Percentiles rank a stretch among this genome's conserved stretches.
Conservation (phyloP, 257 asterid genomes). For the Ophiorrhiza pumila region DNA sequence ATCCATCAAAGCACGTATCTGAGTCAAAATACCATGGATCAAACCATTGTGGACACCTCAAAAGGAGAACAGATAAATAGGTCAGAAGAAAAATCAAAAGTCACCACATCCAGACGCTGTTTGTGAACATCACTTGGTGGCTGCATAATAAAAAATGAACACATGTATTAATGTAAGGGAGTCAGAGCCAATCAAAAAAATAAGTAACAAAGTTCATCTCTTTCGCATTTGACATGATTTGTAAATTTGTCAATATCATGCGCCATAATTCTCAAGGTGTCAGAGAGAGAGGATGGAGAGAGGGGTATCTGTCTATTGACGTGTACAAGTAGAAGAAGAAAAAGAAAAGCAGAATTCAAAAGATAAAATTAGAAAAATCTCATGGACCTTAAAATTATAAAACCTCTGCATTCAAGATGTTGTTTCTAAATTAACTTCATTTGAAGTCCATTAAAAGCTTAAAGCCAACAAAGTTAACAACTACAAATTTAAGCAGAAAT, state of each 20-base stretch:
- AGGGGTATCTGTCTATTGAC: too few relatives aligned
- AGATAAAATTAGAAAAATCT: background rate
- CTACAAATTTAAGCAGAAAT: background rate
- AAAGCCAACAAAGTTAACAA: background rate
- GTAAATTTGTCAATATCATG: background rate
- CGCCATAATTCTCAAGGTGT: background rate
- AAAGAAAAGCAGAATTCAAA: background rate
- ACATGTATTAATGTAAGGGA: slow-evolving; percentile 15
- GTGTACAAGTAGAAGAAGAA: too few relatives aligned
- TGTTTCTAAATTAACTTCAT: background rate
- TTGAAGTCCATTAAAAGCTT: background rate
- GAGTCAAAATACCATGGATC: slow-evolving; percentile 23
- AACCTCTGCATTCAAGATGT: background rate
- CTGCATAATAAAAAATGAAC: slow-evolving; percentile 47
- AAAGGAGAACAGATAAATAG: slow-evolving; percentile 2
- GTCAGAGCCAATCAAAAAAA: slow-evolving; percentile 8
- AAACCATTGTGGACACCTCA: slow-evolving; percentile 1
- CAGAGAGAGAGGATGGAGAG: too few relatives aligned
- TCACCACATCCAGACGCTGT: slow-evolving; percentile 83
- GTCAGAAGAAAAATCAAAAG: slow-evolving; percentile 19
- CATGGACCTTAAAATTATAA: too few relatives aligned
- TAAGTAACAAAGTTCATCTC: background rate
- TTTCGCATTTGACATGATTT: background rate
- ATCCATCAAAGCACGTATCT: slow-evolving; percentile 64
- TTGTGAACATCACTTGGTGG: slow-evolving; percentile 63